These are phyloP conservation scores for Cryptococcus sp. DNA, from an alignment of 1,284 basidiomycete genomes.

Conservation along the genomic window DNA sequence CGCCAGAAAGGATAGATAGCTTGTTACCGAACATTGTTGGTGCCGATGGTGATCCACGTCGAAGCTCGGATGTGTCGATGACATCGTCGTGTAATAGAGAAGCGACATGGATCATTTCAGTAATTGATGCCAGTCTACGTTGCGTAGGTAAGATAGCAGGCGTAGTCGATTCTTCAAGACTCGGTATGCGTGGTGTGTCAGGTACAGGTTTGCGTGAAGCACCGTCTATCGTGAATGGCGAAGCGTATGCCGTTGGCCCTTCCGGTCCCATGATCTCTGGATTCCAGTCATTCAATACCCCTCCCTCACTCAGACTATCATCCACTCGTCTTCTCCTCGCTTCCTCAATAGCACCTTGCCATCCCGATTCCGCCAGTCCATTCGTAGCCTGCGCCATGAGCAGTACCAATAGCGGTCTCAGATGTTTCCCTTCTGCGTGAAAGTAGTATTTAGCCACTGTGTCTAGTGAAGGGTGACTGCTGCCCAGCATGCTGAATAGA, in stretches of 20 bases:
- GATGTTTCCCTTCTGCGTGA: constrained; percentile 72
- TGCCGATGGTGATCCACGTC: constrained; percentile 76
- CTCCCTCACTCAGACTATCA: constrained; percentile 39
- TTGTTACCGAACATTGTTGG: constrained; percentile 94
- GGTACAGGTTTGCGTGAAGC: not conserved
- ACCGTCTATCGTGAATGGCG: constrained; percentile 35
- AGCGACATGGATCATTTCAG: constrained; percentile 98
- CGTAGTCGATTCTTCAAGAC: constrained; percentile 11
- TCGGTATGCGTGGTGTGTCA: constrained; percentile 5
- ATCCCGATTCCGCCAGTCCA: constrained; percentile 52
- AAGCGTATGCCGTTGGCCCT: constrained; percentile 27
- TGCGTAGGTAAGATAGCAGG: constrained; percentile 70
- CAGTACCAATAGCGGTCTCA: constrained; percentile 84
- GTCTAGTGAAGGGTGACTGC: constrained; percentile 80
- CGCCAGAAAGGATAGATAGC: constrained; percentile 86
- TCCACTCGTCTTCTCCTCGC: constrained; percentile 31
- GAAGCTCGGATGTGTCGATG: constrained; percentile 76
- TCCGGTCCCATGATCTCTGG: constrained; percentile 44
- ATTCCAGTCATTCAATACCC: constrained; percentile 50
- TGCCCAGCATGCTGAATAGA: constrained; percentile 76
- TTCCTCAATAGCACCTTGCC: constrained; percentile 23
- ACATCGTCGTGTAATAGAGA: constrained; percentile 95
- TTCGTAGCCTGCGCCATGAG: constrained; percentile 90
- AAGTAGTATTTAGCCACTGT: constrained; percentile 93
- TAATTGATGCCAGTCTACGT: constrained; percentile 86